These are phyloP conservation scores for Leishmania arabica DNA, from an alignment of 208 protist genomes.

Conservation along the genomic window DNA sequence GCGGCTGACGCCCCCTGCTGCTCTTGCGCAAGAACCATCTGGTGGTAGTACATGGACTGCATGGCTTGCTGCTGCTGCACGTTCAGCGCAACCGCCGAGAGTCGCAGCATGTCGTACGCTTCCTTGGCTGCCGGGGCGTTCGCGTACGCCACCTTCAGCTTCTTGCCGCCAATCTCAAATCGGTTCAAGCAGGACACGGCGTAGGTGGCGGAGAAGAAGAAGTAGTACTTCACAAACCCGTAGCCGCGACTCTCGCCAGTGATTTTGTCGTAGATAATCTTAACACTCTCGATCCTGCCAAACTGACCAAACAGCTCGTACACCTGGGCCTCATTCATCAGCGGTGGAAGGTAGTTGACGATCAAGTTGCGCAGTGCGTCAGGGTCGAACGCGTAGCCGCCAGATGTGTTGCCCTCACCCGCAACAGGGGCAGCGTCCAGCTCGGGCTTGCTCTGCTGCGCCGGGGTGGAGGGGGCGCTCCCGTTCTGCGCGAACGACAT, in stretches of 20 bases:
- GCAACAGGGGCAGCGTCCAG: background rate
- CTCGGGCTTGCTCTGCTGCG: constrained; percentile 4
- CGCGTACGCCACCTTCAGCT: constrained; percentile 86
- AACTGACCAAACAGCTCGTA: constrained; percentile 80
- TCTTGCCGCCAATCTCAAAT: constrained; percentile 78
- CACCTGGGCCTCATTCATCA: constrained; percentile 77
- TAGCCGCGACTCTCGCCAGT: constrained; percentile 85
- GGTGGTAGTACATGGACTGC: constrained; percentile 68
- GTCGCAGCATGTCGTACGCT: constrained; percentile 49
- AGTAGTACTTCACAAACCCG: constrained; percentile 87
- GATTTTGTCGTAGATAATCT: constrained; percentile 88
- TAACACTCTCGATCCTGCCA: constrained; percentile 84
- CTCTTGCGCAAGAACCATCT: constrained; percentile 50
- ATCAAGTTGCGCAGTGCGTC: constrained; percentile 83
- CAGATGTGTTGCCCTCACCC: background rate
- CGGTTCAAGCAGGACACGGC: constrained; percentile 82
- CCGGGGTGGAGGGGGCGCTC: constrained; percentile 11
- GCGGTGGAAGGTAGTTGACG: constrained; percentile 85
- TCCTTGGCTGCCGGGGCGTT: constrained; percentile 66
- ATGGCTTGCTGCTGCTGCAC: constrained; percentile 60
- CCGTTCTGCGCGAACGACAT: constrained; percentile 14
- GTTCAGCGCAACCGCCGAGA: constrained; percentile 54
- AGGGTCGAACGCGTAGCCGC: constrained; percentile 39
- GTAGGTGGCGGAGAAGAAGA: constrained; percentile 83
- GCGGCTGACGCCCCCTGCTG: constrained; percentile 22